Evolutionary conservation across 306 rosid genomes (phyloP).

Genomic region (Prinsepia uniflora): DNA sequence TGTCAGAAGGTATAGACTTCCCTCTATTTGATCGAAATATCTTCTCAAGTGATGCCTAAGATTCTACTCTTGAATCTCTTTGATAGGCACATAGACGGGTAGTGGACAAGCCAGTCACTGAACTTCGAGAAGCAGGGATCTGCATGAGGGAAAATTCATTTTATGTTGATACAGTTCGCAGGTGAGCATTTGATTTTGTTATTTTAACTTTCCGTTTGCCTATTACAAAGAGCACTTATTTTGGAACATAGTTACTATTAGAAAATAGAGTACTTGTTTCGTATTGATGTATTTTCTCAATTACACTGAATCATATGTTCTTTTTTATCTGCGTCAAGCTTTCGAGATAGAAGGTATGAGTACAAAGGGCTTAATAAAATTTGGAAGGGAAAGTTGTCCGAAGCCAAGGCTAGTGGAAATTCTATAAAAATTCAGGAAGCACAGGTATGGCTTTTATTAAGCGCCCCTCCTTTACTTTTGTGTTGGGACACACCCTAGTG

Average conservation of each 20-base stretch:
- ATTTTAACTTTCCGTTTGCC: not conserved
- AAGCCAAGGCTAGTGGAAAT: slow-evolving; percentile 89
- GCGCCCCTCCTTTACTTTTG: not conserved
- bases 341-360: slow-evolving; percentile 96
- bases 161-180: slow-evolving; percentile 96
- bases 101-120: slow-evolving; percentile 83
- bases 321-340: slow-evolving; percentile 51
- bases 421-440: slow-evolving; percentile 91
- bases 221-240: not conserved
- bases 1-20: slow-evolving; percentile 76
- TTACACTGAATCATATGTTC: slow-evolving; percentile 30
- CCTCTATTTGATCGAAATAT: slow-evolving; percentile 9
- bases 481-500: slow-evolving; percentile 7
- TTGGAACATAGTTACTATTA: not conserved
- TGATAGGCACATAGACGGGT: slow-evolving; percentile 88
- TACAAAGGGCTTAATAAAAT: slow-evolving; percentile 96
- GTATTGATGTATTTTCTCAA: slow-evolving; percentile 16
- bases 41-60: slow-evolving; percentile 29
- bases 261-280: slow-evolving; percentile 6
- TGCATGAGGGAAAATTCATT: slow-evolving; percentile 99
- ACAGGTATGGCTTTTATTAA: slow-evolving; percentile 52
- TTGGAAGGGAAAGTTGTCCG: slow-evolving; percentile 93
- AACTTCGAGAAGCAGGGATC: slow-evolving; percentile 92
- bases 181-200: slow-evolving; percentile 47
- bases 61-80: slow-evolving; percentile 34